These are phyloP conservation scores for Paratinospora sagittata DNA, from an alignment of 164 flowering plant genomes.

Conservation along the genomic window DNA sequence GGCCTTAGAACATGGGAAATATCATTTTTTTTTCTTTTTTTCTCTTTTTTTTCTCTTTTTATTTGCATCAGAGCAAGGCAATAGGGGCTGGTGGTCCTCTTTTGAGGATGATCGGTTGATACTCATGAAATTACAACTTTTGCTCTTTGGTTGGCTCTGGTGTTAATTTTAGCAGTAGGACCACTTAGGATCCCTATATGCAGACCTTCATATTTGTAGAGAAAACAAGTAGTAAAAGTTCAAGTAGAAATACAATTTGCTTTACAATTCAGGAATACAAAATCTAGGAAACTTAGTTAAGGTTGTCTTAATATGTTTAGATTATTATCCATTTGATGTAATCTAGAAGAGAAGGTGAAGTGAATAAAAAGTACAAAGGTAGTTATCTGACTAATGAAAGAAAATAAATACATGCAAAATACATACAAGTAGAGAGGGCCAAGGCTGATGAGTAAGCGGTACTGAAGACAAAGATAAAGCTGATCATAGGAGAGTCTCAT, in stretches of 20 bases:
- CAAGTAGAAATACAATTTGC: neutral
- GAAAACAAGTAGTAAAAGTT: neutral
- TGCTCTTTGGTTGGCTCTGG: conserved; percentile 10
- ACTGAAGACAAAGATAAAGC: conserved; percentile 6
- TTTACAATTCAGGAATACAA: neutral
- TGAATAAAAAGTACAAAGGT: conserved; percentile 6
- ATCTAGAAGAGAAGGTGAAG: neutral
- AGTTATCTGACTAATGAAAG: conserved; percentile 9
- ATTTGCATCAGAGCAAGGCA: conserved; percentile 20
- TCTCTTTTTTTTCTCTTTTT: too few relatives aligned
- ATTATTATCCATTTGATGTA: conserved; percentile 6
- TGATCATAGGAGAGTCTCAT: neutral
- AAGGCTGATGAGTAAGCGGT: neutral
- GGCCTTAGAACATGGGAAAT: conserved; percentile 31
- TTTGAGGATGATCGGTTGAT: conserved; percentile 15
- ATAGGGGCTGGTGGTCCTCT: conserved; percentile 7
- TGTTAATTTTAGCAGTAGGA: neutral
- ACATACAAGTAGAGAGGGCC: conserved; percentile 5
- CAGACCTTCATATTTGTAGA: too few relatives aligned
- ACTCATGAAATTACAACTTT: neutral
- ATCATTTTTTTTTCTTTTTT: neutral
- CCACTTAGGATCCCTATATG: neutral
- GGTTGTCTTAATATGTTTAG: neutral
- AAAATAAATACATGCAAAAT: conserved; percentile 4
- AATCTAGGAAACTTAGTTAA: neutral